phyloP scores from a whole-genome alignment of 2,329 filamentous ascomycete genomes.

The Cytospora paraplurivora region DNA sequence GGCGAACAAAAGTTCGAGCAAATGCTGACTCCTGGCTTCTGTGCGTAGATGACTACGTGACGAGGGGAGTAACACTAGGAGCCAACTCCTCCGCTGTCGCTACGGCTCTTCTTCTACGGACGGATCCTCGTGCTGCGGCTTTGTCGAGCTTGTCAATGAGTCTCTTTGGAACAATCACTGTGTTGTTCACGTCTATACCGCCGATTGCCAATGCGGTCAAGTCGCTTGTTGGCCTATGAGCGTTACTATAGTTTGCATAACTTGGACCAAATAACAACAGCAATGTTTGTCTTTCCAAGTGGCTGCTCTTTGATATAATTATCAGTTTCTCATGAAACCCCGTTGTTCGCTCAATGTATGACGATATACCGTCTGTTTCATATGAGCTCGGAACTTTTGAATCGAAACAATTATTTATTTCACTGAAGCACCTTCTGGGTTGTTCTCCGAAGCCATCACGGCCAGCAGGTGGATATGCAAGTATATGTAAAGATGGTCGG shows the following conservation, averaged over 20 bases:
- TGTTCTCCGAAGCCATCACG: no score
- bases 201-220: conserved; percentile 51
- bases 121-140: conserved; percentile 61
- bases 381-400: no score
- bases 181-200: conserved; percentile 60
- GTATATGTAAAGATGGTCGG: no score
- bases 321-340: no score
- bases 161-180: conserved; percentile 60
- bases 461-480: no score
- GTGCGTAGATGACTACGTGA: conserved; percentile 60
- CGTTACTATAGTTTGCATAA: neutral
- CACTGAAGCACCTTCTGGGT: no score
- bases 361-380: no score
- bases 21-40: conserved; percentile 1
- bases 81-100: conserved; percentile 62
- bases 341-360: no score
- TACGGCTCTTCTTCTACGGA: conserved; percentile 57
- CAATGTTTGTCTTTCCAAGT: no score
- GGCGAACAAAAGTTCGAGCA: no score
- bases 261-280: neutral
- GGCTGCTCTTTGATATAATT: no score
- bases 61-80: conserved; percentile 62
- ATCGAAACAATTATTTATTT: no score
- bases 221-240: conserved; percentile 48
- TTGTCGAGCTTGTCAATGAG: conserved; percentile 63